Evolutionary conservation across 441 rosid species (phyloP).

Genomic region (Erodium moschatum): DNA sequence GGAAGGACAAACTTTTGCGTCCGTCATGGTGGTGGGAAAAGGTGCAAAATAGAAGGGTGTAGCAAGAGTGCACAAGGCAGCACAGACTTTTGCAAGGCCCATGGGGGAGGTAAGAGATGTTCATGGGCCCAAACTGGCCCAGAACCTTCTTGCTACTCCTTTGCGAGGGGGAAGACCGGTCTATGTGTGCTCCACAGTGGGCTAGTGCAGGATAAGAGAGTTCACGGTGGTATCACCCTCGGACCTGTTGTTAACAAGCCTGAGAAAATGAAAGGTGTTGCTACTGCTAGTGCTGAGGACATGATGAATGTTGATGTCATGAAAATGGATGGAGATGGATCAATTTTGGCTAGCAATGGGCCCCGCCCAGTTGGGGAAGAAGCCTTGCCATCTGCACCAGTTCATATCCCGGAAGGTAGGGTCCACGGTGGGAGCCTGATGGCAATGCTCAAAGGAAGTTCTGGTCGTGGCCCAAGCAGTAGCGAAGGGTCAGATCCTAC

Average conservation of each 20-base stretch:
- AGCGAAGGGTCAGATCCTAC: slow-evolving; percentile 21
- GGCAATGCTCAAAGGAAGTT: slow-evolving; percentile 62
- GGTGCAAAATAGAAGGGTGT: slow-evolving; percentile 76
- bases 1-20: slow-evolving; percentile 92
- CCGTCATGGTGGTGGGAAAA: slow-evolving; percentile 94
- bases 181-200: slow-evolving; percentile 79
- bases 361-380: slow-evolving; percentile 22
- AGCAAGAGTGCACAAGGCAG: slow-evolving; percentile 97
- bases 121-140: slow-evolving; percentile 86
- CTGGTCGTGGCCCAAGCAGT: slow-evolving; percentile 31
- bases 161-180: slow-evolving; percentile 84
- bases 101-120: slow-evolving; percentile 94
- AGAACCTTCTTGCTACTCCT: slow-evolving; percentile 70
- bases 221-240: slow-evolving; percentile 67
- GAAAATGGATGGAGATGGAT: slow-evolving; percentile 26
- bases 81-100: slow-evolving; percentile 94
- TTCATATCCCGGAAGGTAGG: slow-evolving; percentile 71
- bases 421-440: slow-evolving; percentile 94
- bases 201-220: slow-evolving; percentile 78
- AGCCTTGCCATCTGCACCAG: slow-evolving; percentile 26
- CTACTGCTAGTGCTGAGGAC: slow-evolving; percentile 28
- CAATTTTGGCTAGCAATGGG: slow-evolving; percentile 25
- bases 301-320: slow-evolving; percentile 44
- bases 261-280: slow-evolving; percentile 47
- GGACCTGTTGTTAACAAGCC: slow-evolving; percentile 35